Evolutionary conservation across 1,284 basidiomycete genomes (phyloP).

Genomic region (Peniophora sp.): DNA sequence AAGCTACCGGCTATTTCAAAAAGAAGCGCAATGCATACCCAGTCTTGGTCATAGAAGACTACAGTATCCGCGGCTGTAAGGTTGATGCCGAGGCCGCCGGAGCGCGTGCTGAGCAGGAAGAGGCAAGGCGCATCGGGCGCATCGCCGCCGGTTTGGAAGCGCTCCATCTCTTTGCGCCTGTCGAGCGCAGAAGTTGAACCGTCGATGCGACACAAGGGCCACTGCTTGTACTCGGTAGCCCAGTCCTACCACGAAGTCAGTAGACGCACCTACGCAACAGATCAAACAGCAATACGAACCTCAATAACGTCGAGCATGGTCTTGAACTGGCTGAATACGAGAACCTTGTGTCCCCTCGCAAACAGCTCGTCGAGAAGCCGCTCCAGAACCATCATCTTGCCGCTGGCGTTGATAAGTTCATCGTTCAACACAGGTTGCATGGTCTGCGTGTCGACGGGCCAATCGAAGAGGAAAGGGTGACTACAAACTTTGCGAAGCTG

Average conservation of each 20-base stretch:
- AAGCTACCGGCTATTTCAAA: background rate
- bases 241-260: slow-evolving; percentile 50
- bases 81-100: slow-evolving; percentile 90
- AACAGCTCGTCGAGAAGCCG: slow-evolving; percentile 85
- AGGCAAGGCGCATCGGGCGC: slow-evolving; percentile 61
- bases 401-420: slow-evolving; percentile 78
- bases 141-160: slow-evolving; percentile 76
- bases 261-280: slow-evolving; percentile 4
- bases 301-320: slow-evolving; percentile 95
- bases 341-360: slow-evolving; percentile 77
- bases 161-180: slow-evolving; percentile 78
- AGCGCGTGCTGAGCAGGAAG: slow-evolving; percentile 88
- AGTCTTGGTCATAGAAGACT: slow-evolving; percentile 93
- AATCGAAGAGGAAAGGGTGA: slow-evolving; percentile 90
- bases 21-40: slow-evolving; percentile 48
- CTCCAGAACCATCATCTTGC: slow-evolving; percentile 96
- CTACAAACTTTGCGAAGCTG: slow-evolving; percentile 92
- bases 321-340: slow-evolving; percentile 93
- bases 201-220: slow-evolving; percentile 86
- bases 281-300: slow-evolving; percentile 32
- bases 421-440: slow-evolving; percentile 58
- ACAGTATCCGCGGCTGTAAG: slow-evolving; percentile 92
- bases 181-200: slow-evolving; percentile 74
- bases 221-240: slow-evolving; percentile 76
- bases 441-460: slow-evolving; percentile 68